A percentile compares a stretch with the other conserved stretches of the same genome.
Conservation (phyloP, 2,329 filamentous ascomycete species). For the Hymenoscyphus albidus region DNA sequence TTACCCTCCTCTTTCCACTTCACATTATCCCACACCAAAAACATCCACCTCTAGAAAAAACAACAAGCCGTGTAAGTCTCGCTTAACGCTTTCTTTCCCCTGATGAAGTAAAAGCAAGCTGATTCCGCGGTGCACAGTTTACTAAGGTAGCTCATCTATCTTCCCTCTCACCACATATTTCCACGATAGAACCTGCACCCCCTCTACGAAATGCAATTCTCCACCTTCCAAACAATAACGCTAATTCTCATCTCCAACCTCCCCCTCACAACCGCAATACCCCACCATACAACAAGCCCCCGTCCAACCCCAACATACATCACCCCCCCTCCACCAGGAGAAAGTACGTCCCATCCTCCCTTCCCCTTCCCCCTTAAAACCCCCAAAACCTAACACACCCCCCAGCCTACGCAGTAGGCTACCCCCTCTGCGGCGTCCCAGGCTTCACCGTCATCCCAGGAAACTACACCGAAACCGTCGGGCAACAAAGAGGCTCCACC, state of each 20-base stretch:
- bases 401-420: constrained; percentile 18
- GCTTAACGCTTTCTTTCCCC: background rate
- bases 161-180: too few relatives aligned
- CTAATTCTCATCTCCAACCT: background rate
- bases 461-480: constrained; percentile 16
- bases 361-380: background rate
- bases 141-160: too few relatives aligned
- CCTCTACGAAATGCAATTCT: background rate
- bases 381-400: constrained; percentile 27
- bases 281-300: background rate
- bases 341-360: background rate
- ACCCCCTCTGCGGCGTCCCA: constrained; percentile 18
- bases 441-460: constrained; percentile 17
- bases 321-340: background rate
- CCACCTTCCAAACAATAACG: background rate
- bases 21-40: too few relatives aligned
- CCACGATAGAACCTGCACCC: too few relatives aligned
- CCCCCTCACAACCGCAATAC: background rate
- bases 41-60: too few relatives aligned
- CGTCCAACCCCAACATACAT: background rate
- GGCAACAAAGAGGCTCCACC: constrained; percentile 13
- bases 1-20: too few relatives aligned
- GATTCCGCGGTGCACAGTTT: too few relatives aligned
- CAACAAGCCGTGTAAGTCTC: background rate
- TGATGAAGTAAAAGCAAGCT: background rate